Evolutionary conservation across 129 eudicot species (phyloP).

Genomic region (Helianthus tuberosus): DNA sequence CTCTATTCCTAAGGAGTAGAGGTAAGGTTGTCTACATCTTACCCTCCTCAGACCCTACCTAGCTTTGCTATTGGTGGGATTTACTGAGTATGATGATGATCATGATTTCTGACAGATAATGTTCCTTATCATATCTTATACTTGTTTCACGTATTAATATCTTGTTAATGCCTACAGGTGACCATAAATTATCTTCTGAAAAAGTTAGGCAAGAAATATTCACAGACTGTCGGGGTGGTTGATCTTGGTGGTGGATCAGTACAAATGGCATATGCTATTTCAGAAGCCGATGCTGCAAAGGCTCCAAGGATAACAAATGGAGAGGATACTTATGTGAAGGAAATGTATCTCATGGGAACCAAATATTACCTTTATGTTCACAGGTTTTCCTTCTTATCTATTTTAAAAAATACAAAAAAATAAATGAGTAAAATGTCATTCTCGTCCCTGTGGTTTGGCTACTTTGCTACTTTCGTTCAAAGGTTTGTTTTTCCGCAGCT

Average conservation of each 20-base stretch:
- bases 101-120: background rate
- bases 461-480: too few species aligned
- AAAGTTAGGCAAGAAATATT: constrained; percentile 70
- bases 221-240: constrained; percentile 89
- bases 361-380: constrained; percentile 94
- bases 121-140: background rate
- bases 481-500: too few species aligned
- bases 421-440: too few species aligned
- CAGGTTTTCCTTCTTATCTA: constrained; percentile 50
- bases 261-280: constrained; percentile 99
- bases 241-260: constrained; percentile 99
- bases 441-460: too few species aligned
- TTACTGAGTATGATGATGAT: too few species aligned
- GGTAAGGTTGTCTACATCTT: too few species aligned
- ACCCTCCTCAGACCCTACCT: too few species aligned
- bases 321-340: constrained; percentile 83
- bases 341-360: constrained; percentile 89
- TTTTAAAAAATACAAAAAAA: background rate
- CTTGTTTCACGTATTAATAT: constrained; percentile 8
- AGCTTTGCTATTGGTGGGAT: too few species aligned
- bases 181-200: constrained; percentile 87
- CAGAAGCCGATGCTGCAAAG: constrained; percentile 90
- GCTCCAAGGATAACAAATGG: constrained; percentile 79
- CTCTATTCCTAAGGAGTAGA: too few species aligned
- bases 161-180: constrained; percentile 53